Evolutionary conservation across 257 asterid genomes (phyloP), one percentile per base, ranked within the genome.

Genomic region (Solanum sejunctum): DNA sequence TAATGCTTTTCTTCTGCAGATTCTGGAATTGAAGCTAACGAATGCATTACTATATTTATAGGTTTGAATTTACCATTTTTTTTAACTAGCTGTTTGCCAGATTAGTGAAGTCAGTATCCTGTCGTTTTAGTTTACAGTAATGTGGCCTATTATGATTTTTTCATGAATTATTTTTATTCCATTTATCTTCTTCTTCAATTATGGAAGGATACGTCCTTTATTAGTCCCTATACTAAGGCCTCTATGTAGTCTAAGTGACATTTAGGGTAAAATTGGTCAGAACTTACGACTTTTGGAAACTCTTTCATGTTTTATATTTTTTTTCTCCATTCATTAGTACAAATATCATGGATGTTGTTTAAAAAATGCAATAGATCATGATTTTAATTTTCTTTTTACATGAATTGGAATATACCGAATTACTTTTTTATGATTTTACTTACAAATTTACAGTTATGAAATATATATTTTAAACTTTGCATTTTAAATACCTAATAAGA

Each of bases 21-120:
- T 89, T 87, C 93, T 86, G 99, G 98, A 77, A 83, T 92, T 51
- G 96, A 93, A 87, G 93, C 98, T 41, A 93, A 91, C 20, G 93
- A 92, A 28, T 94, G 98, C 91, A 90, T 96, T 91, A 89, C 86
- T 67, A 32, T 32, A 32, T 32, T 32, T 32, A 32, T 32, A 61
- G 98, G 99, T 94, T 86, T 45, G 61, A 21, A 47, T 17, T 85
- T 20, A 36, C 12, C n/a, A 13, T 55, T 80, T 26, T 82, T 61
- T 6, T 12, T 52, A 78, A 28, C 13, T 32, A 12, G 21, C 39
- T 73, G 12, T 66, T 66, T 66, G 13, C 13, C 20, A 3, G 11
- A 64, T 17, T 6, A 45, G 28, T 71, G 16, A 70, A 39, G 54
- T 70, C 43, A 70, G 28, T 70, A 10, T 41, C 79, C 18, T n/a